Evolutionary conservation across 1,284 basidiomycete genomes (phyloP).

Genomic region (Coniferiporia weirii): DNA sequence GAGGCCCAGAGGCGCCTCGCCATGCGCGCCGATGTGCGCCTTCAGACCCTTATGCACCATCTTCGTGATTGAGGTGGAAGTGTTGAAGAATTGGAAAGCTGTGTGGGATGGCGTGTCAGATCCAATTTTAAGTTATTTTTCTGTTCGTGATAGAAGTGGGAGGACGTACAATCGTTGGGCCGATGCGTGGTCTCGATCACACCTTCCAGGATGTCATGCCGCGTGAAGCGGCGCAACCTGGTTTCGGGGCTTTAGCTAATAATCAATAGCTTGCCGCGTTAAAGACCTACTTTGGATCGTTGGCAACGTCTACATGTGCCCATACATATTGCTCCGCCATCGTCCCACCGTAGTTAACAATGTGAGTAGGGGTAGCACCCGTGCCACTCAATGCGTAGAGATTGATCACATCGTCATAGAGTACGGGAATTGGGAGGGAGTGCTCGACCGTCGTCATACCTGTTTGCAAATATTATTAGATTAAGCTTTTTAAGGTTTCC

Average conservation of each 20-base stretch:
- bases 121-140: not conserved
- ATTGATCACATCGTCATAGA: constrained; percentile 64
- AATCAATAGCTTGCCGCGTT: not conserved
- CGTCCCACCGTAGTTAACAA: constrained; percentile 68
- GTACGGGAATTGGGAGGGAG: constrained; percentile 52
- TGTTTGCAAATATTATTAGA: constrained; percentile 25
- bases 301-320: constrained; percentile 58
- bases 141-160: not conserved
- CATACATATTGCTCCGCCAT: constrained; percentile 64
- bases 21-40: constrained; percentile 67
- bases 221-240: constrained; percentile 56
- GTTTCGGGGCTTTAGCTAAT: not conserved
- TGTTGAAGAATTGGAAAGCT: constrained; percentile 66
- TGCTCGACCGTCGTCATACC: constrained; percentile 79
- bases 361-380: constrained; percentile 66
- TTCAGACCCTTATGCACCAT: constrained; percentile 59
- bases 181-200: constrained; percentile 56
- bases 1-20: constrained; percentile 66
- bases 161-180: constrained; percentile 48
- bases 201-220: constrained; percentile 58
- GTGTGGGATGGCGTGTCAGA: constrained; percentile 1
- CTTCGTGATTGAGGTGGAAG: constrained; percentile 57
- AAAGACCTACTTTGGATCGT: constrained; percentile 53
- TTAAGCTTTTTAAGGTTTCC: not conserved
- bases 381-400: constrained; percentile 62